phyloP scores from a whole-genome alignment of 2,329 filamentous ascomycete genomes.

The Berkeleyomyces rouxiae region DNA sequence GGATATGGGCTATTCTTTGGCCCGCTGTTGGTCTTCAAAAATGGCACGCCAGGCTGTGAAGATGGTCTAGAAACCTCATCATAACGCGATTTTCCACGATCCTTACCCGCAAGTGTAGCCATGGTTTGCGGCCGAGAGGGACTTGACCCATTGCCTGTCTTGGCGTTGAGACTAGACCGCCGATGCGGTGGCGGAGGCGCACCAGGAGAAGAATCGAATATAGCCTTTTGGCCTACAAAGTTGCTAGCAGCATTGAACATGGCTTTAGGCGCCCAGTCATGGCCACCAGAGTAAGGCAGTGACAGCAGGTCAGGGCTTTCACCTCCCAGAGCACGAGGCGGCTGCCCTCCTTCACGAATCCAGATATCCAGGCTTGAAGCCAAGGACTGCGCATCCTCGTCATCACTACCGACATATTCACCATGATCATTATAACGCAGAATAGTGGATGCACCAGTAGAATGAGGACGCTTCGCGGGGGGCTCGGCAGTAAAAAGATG shows the following conservation, averaged over 20 bases:
- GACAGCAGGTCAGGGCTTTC: constrained; percentile 37
- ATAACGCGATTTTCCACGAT: constrained; percentile 1
- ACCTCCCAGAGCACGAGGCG: constrained; percentile 20
- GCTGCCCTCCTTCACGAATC: constrained; percentile 37
- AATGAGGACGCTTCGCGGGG: constrained; percentile 27
- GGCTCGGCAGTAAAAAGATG: constrained; percentile 20
- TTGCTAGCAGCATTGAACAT: constrained; percentile 26
- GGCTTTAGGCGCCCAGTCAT: constrained; percentile 31
- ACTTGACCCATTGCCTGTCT: constrained; percentile 21
- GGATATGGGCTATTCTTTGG: constrained; percentile 12
- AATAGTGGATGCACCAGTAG: constrained; percentile 30
- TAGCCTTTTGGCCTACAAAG: constrained; percentile 19
- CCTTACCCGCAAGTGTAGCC: constrained; percentile 8
- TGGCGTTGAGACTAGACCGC: constrained; percentile 36
- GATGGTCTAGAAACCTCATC: constrained; percentile 10
- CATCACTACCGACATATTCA: constrained; percentile 29
- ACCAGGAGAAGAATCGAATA: constrained; percentile 18
- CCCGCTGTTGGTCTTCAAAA: neutral
- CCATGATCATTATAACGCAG: constrained; percentile 24
- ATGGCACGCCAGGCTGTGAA: constrained; percentile 7
- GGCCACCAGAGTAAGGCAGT: constrained; percentile 27
- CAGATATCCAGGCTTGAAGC: constrained; percentile 40
- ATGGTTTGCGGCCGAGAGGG: constrained; percentile 3
- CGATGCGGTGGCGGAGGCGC: constrained; percentile 34
- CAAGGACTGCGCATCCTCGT: constrained; percentile 27